Evolutionary conservation across 2,329 filamentous ascomycete species (phyloP), one percentile per base, ranked within the genome.

Genomic region (Plenodomus tracheiphilus): DNA sequence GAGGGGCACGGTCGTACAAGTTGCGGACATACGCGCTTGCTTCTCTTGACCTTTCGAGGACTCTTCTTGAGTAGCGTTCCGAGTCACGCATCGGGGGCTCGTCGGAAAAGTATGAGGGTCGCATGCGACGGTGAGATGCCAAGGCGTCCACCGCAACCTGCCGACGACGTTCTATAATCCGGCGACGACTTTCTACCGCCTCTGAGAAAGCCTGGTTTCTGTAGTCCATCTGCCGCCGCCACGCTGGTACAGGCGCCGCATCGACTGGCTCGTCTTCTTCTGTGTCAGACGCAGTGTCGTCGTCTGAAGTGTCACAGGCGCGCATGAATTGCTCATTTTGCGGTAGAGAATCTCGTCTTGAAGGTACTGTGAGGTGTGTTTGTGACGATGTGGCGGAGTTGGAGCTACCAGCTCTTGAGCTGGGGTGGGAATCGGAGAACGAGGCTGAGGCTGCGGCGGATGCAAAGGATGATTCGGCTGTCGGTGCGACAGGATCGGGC

Each of bases 401-500:
- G 40, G 78, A 75, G 51, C 74, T 74, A 17, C 78, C 77, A 0
- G 82, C 80, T 38, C 64, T 66, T 28, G 68, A 71, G 57, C 63
- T 68, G 16, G 64, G 56, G 25, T 67, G 56, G 3, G 66, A 72
- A 22, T 70, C 66, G 28, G 72, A 71, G 45, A 77, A 78, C 0
- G 81, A 81, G 11, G 77, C 77, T 34, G 79, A 78, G 3, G 80
- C 76, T n/a, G 77, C 76, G 1, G 80, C 79, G 9, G 89, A 92
- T 0, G 86, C 82, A 68, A 96, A 96, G 0, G 91, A 96, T 1
- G 91, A 92, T 22, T 88, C 85, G 2, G 85, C 83, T 60, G 88
- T 95, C 0, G 91, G 90, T 2, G 89, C 81, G 53, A 89, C 87
- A 15, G 87, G 85, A 68, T 96, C 91, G 0, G 90, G 89, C 0